A percentile compares a stretch with the other conserved stretches of the same genome.
Conservation (phyloP, 352 stramenopile genomes). For the Phytophthora kernoviae region DNA sequence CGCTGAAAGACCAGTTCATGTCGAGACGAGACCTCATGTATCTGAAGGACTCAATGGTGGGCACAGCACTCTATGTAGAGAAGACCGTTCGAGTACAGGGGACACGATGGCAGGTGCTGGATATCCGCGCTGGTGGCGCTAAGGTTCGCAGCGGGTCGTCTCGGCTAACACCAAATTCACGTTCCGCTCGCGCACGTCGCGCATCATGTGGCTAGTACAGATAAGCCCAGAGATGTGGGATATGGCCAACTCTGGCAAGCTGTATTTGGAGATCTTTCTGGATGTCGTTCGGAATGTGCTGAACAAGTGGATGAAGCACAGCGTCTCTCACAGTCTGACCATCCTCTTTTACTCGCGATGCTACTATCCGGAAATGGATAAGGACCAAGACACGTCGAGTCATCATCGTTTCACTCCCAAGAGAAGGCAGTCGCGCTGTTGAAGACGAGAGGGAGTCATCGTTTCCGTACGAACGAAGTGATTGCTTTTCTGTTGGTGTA, state of each 20-base stretch:
- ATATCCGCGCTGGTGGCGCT: conserved; percentile 86
- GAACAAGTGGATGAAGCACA: conserved; percentile 91
- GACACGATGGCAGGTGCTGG: conserved; percentile 87
- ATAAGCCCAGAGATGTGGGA: conserved; percentile 96
- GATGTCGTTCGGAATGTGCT: conserved; percentile 81
- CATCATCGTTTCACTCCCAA: conserved; percentile 24
- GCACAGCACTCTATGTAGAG: conserved; percentile 74
- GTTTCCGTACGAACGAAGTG: conserved; percentile 65
- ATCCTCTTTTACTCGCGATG: conserved; percentile 93
- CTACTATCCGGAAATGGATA: conserved; percentile 85
- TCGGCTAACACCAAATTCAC: conserved; percentile 97
- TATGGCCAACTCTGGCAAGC: conserved; percentile 85
- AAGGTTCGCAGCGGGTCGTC: conserved; percentile 94
- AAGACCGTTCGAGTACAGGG: conserved; percentile 81
- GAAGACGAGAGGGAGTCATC: conserved; percentile 51
- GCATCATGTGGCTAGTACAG: conserved; percentile 98
- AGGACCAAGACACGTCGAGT: conserved; percentile 35
- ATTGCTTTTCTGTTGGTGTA: conserved; percentile 73
- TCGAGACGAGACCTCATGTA: conserved; percentile 92
- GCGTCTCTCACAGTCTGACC: conserved; percentile 91
- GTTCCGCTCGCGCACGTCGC: conserved; percentile 93
- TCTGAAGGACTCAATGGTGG: conserved; percentile 70
- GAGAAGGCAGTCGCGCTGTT: conserved; percentile 18
- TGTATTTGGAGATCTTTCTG: conserved; percentile 93
- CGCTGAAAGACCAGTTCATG: conserved; percentile 93